Conservation (phyloP, 1,284 basidiomycete genomes). For the Ganoderma resinaceum region DNA sequence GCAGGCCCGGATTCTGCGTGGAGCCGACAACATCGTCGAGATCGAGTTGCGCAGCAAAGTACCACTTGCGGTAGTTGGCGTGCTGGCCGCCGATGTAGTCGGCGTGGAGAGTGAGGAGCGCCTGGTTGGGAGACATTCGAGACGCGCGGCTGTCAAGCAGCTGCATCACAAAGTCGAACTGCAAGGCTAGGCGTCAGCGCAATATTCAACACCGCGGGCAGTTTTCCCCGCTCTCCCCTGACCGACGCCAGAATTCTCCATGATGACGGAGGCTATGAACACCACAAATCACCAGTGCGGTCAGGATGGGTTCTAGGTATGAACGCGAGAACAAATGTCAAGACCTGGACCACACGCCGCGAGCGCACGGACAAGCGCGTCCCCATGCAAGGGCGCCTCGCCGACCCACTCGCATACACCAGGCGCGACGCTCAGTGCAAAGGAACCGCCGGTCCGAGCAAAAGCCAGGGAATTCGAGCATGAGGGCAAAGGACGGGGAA, state of each 20-base stretch:
- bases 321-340: constrained; percentile 2
- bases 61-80: constrained; percentile 99
- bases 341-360: background rate
- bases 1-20: constrained; percentile 90
- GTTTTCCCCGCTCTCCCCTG: background rate
- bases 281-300: background rate
- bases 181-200: constrained; percentile 17
- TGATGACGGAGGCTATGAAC: background rate
- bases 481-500: background rate
- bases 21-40: constrained; percentile 97
- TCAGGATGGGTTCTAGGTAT: background rate
- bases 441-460: background rate
- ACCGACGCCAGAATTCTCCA: background rate
- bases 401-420: background rate
- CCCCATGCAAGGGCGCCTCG: background rate
- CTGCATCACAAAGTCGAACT: constrained; percentile 99
- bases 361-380: background rate
- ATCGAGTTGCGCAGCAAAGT: constrained; percentile 99
- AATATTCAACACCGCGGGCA: constrained; percentile 2
- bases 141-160: constrained; percentile 95
- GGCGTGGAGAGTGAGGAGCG: constrained; percentile 93
- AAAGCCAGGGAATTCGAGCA: constrained; percentile 5
- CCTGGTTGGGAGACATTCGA: constrained; percentile 98
- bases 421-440: background rate
- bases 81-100: constrained; percentile 99